Conservation (phyloP, 2,329 filamentous ascomycete genomes). For the Coniochaeta sp. region DNA sequence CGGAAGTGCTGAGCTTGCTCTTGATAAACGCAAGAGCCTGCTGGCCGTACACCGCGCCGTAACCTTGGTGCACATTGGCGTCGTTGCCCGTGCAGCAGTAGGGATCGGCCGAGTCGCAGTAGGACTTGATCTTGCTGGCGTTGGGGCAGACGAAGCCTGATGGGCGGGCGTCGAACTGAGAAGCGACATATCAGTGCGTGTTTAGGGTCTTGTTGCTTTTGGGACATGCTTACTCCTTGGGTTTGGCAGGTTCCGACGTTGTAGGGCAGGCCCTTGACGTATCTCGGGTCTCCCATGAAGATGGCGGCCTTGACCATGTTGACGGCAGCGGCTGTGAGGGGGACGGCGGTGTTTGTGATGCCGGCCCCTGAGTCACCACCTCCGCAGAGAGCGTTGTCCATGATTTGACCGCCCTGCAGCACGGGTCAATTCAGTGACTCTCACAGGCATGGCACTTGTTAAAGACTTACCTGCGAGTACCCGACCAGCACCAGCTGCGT, state of each 20-base stretch:
- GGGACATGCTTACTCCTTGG: constrained; percentile 43
- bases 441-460: constrained; percentile 1
- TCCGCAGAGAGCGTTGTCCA: constrained; percentile 58
- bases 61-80: constrained; percentile 52
- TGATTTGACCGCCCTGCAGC: constrained; percentile 51
- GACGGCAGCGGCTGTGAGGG: constrained; percentile 9
- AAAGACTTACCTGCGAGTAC: constrained; percentile 47
- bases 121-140: constrained; percentile 51
- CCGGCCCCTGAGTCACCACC: constrained; percentile 33
- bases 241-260: constrained; percentile 53
- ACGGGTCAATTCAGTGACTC: neutral
- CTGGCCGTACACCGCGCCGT: constrained; percentile 54
- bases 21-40: constrained; percentile 55
- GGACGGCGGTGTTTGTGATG: constrained; percentile 2
- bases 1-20: constrained; percentile 7
- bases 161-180: constrained; percentile 56
- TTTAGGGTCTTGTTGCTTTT: neutral
- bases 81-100: constrained; percentile 62
- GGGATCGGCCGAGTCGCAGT: constrained; percentile 57
- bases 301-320: constrained; percentile 52
- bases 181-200: neutral
- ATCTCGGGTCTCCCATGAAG: constrained; percentile 58
- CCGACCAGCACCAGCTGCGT: constrained; percentile 54
- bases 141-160: constrained; percentile 49
- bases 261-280: constrained; percentile 46